Evolutionary conservation across 345 rosid genomes (phyloP).

Genomic region (Trapa bicornis): DNA sequence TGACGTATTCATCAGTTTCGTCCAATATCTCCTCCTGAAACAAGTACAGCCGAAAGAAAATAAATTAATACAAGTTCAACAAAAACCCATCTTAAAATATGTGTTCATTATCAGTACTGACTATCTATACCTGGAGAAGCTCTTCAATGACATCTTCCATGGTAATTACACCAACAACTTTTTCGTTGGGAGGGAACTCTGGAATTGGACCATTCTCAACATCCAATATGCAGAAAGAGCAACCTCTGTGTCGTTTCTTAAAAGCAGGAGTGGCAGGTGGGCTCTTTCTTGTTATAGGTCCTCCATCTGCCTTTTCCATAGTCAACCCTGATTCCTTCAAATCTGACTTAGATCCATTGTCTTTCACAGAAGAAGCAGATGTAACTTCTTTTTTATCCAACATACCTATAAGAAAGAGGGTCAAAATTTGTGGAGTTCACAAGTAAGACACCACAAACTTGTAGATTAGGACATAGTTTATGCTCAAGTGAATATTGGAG

Average conservation of each 20-base stretch:
- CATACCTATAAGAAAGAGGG: background rate
- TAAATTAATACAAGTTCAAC: background rate
- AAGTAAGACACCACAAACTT: background rate
- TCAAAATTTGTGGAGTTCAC: background rate
- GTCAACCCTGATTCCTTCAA: conserved; percentile 21
- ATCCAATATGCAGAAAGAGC: conserved; percentile 84
- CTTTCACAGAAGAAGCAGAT: background rate
- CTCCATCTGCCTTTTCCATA: conserved; percentile 26
- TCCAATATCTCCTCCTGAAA: conserved; percentile 93
- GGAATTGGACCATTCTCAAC: conserved; percentile 59
- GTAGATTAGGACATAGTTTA: background rate
- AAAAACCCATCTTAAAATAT: too few species aligned
- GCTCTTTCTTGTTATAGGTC: conserved; percentile 31
- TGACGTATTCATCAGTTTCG: conserved; percentile 90
- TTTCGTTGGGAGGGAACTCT: conserved; percentile 51
- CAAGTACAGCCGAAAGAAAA: conserved; percentile 2
- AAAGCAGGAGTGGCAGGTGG: conserved; percentile 47
- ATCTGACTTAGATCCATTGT: conserved; percentile 21
- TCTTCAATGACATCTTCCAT: conserved; percentile 98
- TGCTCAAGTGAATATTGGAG: background rate
- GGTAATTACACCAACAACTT: conserved; percentile 80
- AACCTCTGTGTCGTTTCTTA: conserved; percentile 80
- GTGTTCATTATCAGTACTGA: background rate
- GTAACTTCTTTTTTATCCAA: conserved; percentile 16
- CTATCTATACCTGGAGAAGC: conserved; percentile 69